Evolutionary conservation across 2,329 filamentous ascomycete genomes (phyloP), one percentile per base, ranked within the genome.

Genomic region (Beauveria caledonica): DNA sequence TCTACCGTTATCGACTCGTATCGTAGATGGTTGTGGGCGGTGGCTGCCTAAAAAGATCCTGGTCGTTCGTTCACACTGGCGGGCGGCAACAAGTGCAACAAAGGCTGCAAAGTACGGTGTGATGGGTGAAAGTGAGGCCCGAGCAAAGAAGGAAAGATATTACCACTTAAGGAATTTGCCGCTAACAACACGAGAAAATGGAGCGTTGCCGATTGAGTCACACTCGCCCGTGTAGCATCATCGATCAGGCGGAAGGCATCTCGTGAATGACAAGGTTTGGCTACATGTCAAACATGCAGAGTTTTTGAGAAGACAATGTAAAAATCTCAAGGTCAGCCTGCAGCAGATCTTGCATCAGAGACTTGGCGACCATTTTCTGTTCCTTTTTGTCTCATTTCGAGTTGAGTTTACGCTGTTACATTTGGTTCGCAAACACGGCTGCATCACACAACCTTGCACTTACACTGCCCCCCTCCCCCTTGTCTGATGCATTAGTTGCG

Each of bases 131-230:
- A 36, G 11, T 36, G 33, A 36, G 11, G 11, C 5, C 13, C 33
- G 33, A 36, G 33, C 33, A 36, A 36, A 33, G 11, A 33, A 33
- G 29, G 29, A 13, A 33, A 13, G 33, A 36, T 36, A 21, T 27
- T 3, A 17, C 27, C 27, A 4, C 17, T 36, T 15, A 6, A 36
- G 17, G n/a, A 36, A 51, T 19, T 36, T 17, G 27, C 48, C 48
- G 6, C 25, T 13, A 33, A 36, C 3, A 21, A 13, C 5, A 36
- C 17, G 9, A 33, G 9, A 23, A 21, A 21, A 19, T 17, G 52
- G n/a, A 17, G 9, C 5, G 40, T 33, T 55, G 52, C 52, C 52
- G 52, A 55, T 55, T 55, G 52, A 55, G 52, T 55, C 52, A 55
- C 53, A 42, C 40, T 25, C 13, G 11, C 17, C n/a, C 19, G 21